Conservation (phyloP, 768 basidiomycete genomes). For the Chlorophyllum brunneum region DNA sequence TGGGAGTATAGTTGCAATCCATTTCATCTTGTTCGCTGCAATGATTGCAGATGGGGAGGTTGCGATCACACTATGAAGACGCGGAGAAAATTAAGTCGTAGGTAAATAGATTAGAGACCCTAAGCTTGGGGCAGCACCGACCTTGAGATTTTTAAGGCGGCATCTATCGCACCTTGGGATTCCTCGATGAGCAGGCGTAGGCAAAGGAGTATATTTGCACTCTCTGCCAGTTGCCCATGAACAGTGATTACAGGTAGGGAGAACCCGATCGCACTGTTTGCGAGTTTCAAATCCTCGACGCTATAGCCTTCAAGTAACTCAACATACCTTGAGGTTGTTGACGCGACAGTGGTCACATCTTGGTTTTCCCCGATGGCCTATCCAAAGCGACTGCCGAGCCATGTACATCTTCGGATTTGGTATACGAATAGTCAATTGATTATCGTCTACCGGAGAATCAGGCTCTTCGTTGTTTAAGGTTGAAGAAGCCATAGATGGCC, state of each 20-base stretch:
- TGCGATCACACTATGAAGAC: constrained; percentile 58
- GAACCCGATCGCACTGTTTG: constrained; percentile 62
- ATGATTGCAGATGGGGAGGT: constrained; percentile 67
- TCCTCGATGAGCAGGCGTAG: constrained; percentile 71
- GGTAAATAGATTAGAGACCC: not conserved
- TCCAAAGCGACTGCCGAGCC: constrained; percentile 72
- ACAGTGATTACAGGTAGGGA: constrained; percentile 71
- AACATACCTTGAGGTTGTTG: constrained; percentile 66
- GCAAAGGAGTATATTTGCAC: constrained; percentile 70
- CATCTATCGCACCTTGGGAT: constrained; percentile 74
- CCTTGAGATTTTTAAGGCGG: constrained; percentile 64
- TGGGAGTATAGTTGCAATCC: constrained; percentile 71
- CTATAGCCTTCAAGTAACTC: constrained; percentile 4
- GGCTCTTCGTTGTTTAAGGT: constrained; percentile 26
- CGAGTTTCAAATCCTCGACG: constrained; percentile 7
- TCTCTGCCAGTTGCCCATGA: constrained; percentile 60
- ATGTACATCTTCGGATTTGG: constrained; percentile 65
- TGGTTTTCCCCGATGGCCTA: constrained; percentile 70
- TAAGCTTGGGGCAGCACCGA: constrained; percentile 23
- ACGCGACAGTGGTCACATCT: constrained; percentile 70
- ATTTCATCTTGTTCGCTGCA: constrained; percentile 49
- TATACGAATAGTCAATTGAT: constrained; percentile 59
- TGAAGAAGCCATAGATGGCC: constrained; percentile 10
- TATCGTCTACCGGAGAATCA: constrained; percentile 34
- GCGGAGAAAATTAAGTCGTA: not conserved